Percentiles rank a stretch among this genome's conserved stretches.
phyloP scores from a whole-genome alignment of 1,139 yeast genomes.

The Arxiozyma slooffiae region DNA sequence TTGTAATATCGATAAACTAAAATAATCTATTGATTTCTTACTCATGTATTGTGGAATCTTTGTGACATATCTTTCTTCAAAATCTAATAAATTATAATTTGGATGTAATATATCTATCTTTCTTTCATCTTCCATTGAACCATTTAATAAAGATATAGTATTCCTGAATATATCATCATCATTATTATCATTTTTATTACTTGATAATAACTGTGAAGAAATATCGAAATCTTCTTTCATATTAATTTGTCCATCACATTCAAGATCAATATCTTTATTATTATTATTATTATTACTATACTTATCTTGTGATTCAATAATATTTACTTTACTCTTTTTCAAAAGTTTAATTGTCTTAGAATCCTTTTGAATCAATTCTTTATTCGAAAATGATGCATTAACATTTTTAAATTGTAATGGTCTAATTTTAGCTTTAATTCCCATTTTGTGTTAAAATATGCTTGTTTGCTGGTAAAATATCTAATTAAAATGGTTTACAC shows the following conservation, averaged over 20 bases:
- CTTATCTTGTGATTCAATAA: background rate
- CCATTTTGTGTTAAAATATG: background rate
- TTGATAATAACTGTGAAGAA: background rate
- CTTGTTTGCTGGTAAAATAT: too few species aligned
- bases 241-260: background rate
- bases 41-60: background rate
- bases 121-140: background rate
- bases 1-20: constrained; percentile 1
- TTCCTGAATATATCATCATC: background rate
- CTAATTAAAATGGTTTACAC: too few species aligned
- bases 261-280: background rate
- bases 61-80: background rate
- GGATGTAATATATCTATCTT: background rate
- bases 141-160: background rate
- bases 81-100: background rate
- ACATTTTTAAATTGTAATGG: constrained; percentile 1
- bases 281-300: background rate
- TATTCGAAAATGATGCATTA: background rate
- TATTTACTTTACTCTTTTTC: background rate
- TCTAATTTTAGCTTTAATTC: background rate
- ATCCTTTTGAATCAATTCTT: background rate
- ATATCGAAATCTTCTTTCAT: background rate
- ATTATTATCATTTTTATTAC: background rate
- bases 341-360: background rate
- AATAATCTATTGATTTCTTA: background rate